phyloP scores from a whole-genome alignment of 176 grass and related monocot species.

The Phoenix roebelenii region DNA sequence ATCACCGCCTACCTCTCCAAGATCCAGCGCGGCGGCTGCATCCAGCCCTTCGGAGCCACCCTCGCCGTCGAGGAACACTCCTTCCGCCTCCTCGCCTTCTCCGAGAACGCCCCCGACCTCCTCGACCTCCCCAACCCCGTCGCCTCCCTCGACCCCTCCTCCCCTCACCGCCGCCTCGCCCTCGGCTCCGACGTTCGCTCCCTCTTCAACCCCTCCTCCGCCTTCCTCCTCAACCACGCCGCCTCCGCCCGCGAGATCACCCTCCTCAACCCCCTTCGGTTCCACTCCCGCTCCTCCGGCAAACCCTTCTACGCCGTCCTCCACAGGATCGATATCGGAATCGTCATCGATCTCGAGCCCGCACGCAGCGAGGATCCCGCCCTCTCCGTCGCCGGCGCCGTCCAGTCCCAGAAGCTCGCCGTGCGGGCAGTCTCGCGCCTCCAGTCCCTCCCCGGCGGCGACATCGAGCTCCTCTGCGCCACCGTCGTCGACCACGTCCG shows the following conservation, averaged over 20 bases:
- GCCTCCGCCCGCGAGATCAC: slow-evolving; percentile 77
- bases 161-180: slow-evolving; percentile 18
- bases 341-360: slow-evolving; percentile 30
- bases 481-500: slow-evolving; percentile 71
- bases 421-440: slow-evolving; percentile 84
- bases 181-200: slow-evolving; percentile 69
- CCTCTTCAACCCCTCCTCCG: slow-evolving; percentile 53
- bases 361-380: slow-evolving; percentile 50
- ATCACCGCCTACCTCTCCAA: slow-evolving; percentile 87
- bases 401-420: slow-evolving; percentile 91
- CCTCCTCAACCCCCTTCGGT: slow-evolving; percentile 77
- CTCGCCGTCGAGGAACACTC: slow-evolving; percentile 77
- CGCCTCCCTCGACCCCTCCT: slow-evolving; percentile 50
- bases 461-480: slow-evolving; percentile 70
- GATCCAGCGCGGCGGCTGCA: slow-evolving; percentile 90
- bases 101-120: slow-evolving; percentile 76
- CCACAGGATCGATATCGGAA: slow-evolving; percentile 79
- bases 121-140: slow-evolving; percentile 88
- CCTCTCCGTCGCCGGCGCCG: slow-evolving; percentile 64
- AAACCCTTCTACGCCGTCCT: slow-evolving; percentile 92
- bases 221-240: slow-evolving; percentile 51
- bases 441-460: slow-evolving; percentile 72
- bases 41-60: slow-evolving; percentile 90
- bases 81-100: slow-evolving; percentile 73
- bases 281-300: slow-evolving; percentile 60